Conservation (phyloP, 306 rosid genomes). For the Fagus crenata region DNA sequence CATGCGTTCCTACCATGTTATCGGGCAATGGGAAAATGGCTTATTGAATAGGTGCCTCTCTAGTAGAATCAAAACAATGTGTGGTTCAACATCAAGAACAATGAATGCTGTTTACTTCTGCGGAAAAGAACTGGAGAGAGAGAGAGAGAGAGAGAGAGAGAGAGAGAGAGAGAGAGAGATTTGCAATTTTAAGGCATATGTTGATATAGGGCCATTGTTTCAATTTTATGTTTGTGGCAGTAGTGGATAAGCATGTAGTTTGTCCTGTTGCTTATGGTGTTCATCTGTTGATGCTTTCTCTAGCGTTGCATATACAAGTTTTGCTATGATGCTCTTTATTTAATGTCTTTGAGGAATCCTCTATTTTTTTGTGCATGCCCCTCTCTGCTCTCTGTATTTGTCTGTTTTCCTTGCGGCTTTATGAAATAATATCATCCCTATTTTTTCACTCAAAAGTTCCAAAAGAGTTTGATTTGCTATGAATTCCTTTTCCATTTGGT, state of each 20-base stretch:
- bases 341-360: neutral
- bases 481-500: neutral
- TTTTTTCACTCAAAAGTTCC: neutral
- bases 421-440: neutral
- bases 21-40: neutral
- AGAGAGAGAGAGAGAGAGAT: too few species aligned
- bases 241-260: too few species aligned
- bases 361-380: neutral
- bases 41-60: neutral
- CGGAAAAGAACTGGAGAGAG: too few species aligned
- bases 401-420: neutral
- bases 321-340: neutral
- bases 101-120: neutral
- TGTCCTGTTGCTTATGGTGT: too few species aligned
- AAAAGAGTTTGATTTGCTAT: neutral
- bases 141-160: too few species aligned
- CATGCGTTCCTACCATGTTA: neutral
- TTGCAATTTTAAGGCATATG: neutral
- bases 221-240: too few species aligned
- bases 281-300: neutral
- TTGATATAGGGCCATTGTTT: neutral
- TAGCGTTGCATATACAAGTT: neutral
- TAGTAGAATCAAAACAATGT: neutral
- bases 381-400: neutral
- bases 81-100: neutral